phyloP scores from a whole-genome alignment of 345 rosid species.

The Eucalyptus erythrocorys region DNA sequence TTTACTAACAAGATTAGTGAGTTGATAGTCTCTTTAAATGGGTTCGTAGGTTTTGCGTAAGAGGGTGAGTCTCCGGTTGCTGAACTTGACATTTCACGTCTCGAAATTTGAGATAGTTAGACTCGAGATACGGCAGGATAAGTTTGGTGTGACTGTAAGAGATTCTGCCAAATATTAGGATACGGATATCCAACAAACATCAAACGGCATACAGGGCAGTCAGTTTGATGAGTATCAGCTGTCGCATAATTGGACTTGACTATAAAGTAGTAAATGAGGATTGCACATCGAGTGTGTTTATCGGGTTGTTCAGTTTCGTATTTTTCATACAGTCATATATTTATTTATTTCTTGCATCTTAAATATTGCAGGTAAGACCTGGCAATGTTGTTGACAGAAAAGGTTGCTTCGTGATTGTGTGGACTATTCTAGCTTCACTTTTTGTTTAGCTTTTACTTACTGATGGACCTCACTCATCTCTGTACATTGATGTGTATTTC shows the following conservation, averaged over 20 bases:
- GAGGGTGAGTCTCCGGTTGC: not conserved
- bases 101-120: not conserved
- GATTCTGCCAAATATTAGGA: not conserved
- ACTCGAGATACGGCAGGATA: not conserved
- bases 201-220: not conserved
- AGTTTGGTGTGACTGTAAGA: not conserved
- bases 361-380: constrained; percentile 45
- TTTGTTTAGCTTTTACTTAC: not conserved
- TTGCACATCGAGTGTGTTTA: not conserved
- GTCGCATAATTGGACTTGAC: not conserved
- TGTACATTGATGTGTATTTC: constrained; percentile 1
- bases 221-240: not conserved
- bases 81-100: not conserved
- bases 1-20: not conserved
- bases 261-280: not conserved
- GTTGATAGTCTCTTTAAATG: fast-evolving
- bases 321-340: not conserved
- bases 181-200: not conserved
- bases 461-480: constrained; percentile 1
- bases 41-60: not conserved
- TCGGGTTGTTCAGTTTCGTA: not conserved
- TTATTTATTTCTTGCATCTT: not conserved
- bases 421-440: not conserved
- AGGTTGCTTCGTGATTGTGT: constrained; percentile 19
- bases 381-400: constrained; percentile 86